Evolutionary conservation across 306 rosid genomes (phyloP).

Genomic region (Lagenaria siceraria): DNA sequence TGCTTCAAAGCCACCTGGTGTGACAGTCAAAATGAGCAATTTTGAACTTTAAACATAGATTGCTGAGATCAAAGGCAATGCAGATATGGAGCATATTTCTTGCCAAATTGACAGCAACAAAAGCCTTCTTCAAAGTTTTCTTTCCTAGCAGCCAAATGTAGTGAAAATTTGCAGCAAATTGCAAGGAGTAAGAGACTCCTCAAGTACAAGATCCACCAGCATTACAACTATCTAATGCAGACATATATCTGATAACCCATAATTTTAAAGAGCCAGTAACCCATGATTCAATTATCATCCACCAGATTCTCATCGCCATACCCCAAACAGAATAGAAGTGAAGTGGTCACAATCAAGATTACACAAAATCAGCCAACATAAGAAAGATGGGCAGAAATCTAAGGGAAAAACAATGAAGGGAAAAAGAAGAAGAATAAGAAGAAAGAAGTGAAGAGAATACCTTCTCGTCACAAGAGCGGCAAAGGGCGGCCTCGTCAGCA

Average conservation of each 20-base stretch:
- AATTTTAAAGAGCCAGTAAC: background rate
- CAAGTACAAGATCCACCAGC: background rate
- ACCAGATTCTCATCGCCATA: background rate
- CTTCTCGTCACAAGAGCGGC: constrained; percentile 93
- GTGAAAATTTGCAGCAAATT: background rate
- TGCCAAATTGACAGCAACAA: background rate
- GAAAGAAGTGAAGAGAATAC: constrained; percentile 17
- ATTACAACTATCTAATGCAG: background rate
- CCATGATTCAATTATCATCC: background rate
- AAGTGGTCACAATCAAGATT: background rate
- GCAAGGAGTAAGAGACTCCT: background rate
- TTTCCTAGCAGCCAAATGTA: background rate
- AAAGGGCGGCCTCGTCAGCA: constrained; percentile 97
- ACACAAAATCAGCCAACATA: background rate
- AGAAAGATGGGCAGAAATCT: background rate
- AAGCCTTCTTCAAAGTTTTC: background rate
- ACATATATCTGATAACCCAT: background rate
- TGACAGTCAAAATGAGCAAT: background rate
- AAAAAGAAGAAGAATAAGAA: background rate
- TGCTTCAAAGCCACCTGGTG: background rate
- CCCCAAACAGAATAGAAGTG: background rate
- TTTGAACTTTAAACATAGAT: background rate
- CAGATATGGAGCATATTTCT: background rate
- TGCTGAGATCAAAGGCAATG: background rate
- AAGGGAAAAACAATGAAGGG: background rate